Evolutionary conservation across 306 rosid species (phyloP).

Genomic region (Lathyrus oleraceus): DNA sequence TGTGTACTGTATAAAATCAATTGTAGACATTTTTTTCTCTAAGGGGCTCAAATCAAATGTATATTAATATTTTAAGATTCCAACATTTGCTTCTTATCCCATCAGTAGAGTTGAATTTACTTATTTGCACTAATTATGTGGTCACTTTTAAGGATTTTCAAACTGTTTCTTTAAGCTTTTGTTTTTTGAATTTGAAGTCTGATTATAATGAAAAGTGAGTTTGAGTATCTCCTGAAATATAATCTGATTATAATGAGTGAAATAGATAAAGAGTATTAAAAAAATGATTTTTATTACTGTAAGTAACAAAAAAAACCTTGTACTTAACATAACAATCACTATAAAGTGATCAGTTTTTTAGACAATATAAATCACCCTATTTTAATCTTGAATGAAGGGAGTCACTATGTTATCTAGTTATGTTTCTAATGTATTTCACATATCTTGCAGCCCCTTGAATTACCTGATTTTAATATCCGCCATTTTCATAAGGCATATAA

Average conservation of each 20-base stretch:
- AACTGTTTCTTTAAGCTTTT: neutral
- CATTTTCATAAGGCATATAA: slow-evolving; percentile 20
- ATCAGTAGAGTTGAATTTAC: slow-evolving; percentile 4
- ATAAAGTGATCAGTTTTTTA: neutral
- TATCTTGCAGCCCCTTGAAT: slow-evolving; percentile 13
- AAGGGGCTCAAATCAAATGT: slow-evolving; percentile 25
- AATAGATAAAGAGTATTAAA: neutral
- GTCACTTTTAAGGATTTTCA: neutral
- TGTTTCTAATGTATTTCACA: slow-evolving; percentile 20
- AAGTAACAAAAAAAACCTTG: neutral
- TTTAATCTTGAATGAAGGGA: neutral
- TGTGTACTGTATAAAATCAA: slow-evolving; percentile 35
- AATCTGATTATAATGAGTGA: neutral
- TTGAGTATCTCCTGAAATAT: neutral
- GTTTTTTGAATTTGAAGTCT: neutral
- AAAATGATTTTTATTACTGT: neutral
- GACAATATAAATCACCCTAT: neutral
- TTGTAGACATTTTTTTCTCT: slow-evolving; percentile 3
- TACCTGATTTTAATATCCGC: neutral
- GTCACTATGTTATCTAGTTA: neutral
- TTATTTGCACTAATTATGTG: slow-evolving; percentile 21
- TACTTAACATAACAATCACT: neutral
- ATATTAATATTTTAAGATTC: slow-evolving; percentile 27
- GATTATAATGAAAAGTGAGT: neutral
- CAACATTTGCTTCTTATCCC: slow-evolving; percentile 29